Evolutionary conservation across 129 eudicot species (phyloP), one percentile per base, ranked within the genome.

Genomic region (Artemisia tridentata): DNA sequence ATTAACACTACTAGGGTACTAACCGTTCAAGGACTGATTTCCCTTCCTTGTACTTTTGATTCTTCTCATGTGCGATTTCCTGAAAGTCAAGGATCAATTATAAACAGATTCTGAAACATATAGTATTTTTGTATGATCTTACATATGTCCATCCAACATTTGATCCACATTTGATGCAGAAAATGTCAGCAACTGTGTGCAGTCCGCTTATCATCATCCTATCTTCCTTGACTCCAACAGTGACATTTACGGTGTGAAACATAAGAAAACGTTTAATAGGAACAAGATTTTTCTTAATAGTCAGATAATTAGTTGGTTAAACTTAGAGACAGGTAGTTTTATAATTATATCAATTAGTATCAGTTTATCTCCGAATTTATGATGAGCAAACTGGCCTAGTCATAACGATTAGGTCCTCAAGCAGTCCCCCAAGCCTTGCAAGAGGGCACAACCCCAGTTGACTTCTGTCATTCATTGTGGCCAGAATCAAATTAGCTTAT

Each of bases 11-110:
- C 3, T 12, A 10, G 21, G 49, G 52, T 62, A 31, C 83, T 59
- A 55, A 90, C 92, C 92, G 81, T 59, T 91, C 97, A 4, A 91
- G 90, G 47, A 91, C 90, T 1, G 96, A 91, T 82, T 91, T 91
- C 52, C 97, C 97, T 80, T 91, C 97, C 78, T 85, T 91, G 90
- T 91, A 91, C 80, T 85, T 87, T 70, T 91, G 95, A 76, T 75
- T 78, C 84, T 77, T 83, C 45, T 85, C 91, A 55, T 78, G 86
- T 27, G 91, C 95, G 58, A 72, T 81, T 74, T 91, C 91, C 91
- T 87, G 89, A 75, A 81, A 67, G 12, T 48, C 19, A 15, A 21
- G 3, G 23, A 63, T 41, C 51, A 17, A 17, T 63, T 63, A n/a
- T 63, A 34, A 63, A 66, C 13, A 3, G 6, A 3, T 45, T 27